Evolutionary conservation across 1,284 basidiomycete species (phyloP), one percentile per base, ranked within the genome.

Genomic region (Tylopilus orsonianus): DNA sequence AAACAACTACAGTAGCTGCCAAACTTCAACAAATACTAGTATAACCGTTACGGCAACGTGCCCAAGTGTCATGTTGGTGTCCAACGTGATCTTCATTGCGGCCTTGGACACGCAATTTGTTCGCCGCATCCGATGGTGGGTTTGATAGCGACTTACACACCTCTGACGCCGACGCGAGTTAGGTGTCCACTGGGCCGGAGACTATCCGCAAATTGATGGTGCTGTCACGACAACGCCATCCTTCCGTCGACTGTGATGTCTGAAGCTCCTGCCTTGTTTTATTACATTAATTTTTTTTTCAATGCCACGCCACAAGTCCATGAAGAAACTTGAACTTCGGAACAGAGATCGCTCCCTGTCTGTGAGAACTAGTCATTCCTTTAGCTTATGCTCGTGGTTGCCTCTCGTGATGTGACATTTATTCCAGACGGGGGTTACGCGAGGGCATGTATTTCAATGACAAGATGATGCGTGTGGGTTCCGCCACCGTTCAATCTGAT

Each of bases 391-490:
- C 29, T 14, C 18, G 10, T 24, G 8, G 24, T 38, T n/a, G 6
- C 14, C 19, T 10, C 23, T 38, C n/a, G 37, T 33, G 41, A 23
- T 16, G 29, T 20, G 41, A 22, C 30, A 24, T 26, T 18, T 16
- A 8, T n/a, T 26, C 8, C 26, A 30, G 14, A 24, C 10, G 32
- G 48, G 18, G 10, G 12, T 26, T 22, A 46, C 23, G 19, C 18
- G 49, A 26, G 22, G 13, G 34, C 32, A 23, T 29, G 30, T 19
- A n/a, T 53, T 14, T 42, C 24, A 19, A 44, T 14, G 47, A 48
- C 20, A 51, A 32, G 19, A 32, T 16, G 30, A 41, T 13, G 22
- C 4, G 13, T 8, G 10, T 30, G 14, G 7, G 10, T 6, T 5
- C 5, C 10, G 26, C 26, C 26, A 27, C 10, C 26, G 26, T 26